Percentiles rank a stretch among this genome's conserved stretches.
Conservation (phyloP, 208 protist genomes). For the Acanthamoeba lenticulata region DNA sequence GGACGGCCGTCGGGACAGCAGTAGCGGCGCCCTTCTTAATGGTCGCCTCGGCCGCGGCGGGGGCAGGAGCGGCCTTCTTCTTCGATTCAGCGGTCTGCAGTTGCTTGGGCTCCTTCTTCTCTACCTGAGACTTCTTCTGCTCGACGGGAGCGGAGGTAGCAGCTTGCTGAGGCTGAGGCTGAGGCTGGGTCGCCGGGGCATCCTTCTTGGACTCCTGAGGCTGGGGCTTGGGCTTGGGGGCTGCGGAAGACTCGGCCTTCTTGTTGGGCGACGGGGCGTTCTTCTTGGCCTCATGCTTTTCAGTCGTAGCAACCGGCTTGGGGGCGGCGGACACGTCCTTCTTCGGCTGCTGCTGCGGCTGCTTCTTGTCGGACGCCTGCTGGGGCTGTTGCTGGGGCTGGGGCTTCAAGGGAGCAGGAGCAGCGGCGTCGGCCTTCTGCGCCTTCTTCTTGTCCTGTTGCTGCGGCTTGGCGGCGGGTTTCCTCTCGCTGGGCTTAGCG, state of each 20-base stretch:
- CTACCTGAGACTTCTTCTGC: not conserved
- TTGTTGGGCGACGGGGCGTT: not conserved
- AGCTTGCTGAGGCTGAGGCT: not conserved
- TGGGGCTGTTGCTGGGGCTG: not conserved
- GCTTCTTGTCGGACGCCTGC: not conserved
- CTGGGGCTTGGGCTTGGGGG: too few relatives aligned
- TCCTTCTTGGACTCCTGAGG: not conserved
- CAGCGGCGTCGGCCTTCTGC: not conserved
- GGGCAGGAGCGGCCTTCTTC: not conserved
- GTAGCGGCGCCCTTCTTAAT: not conserved
- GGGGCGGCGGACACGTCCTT: not conserved
- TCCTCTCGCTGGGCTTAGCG: not conserved
- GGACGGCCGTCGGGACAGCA: not conserved
- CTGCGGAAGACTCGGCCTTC: too few relatives aligned
- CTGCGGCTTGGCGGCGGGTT: not conserved
- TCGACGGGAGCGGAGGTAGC: not conserved
- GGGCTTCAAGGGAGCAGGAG: too few relatives aligned
- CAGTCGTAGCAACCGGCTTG: not conserved
- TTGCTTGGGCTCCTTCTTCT: not conserved
- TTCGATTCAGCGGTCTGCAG: not conserved
- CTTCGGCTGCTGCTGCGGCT: not conserved
- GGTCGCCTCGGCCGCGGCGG: not conserved
- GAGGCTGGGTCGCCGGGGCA: not conserved
- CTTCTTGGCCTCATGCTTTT: slow-evolving; percentile 1
- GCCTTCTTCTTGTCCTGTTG: not conserved